Conservation (phyloP, 1,139 yeast species). For the Pichia sp. region DNA sequence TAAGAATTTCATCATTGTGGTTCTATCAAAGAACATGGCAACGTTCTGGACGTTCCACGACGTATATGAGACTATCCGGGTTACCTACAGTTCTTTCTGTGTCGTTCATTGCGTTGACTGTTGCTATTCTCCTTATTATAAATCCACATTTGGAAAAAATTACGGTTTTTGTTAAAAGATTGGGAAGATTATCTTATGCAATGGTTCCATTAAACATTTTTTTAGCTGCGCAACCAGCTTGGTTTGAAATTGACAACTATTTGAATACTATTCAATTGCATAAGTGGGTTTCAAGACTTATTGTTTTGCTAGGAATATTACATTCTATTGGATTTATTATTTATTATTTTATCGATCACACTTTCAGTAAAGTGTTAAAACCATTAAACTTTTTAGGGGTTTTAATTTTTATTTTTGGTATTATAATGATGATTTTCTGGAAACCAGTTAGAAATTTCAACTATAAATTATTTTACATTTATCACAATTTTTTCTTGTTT, state of each 20-base stretch:
- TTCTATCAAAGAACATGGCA: slow-evolving; percentile 26
- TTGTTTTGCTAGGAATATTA: slow-evolving; percentile 43
- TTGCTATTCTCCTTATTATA: slow-evolving; percentile 12
- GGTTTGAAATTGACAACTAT: slow-evolving; percentile 50
- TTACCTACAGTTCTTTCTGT: slow-evolving; percentile 20
- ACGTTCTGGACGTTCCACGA: slow-evolving; percentile 29
- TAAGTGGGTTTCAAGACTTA: slow-evolving; percentile 73
- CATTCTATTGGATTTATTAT: slow-evolving; percentile 56
- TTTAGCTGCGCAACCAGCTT: slow-evolving; percentile 57
- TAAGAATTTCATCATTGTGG: slow-evolving; percentile 20
- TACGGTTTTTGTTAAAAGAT: slow-evolving; percentile 31
- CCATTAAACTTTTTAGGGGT: slow-evolving; percentile 59
- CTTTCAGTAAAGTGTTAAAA: slow-evolving; percentile 37
- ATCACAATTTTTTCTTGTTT: slow-evolving; percentile 70
- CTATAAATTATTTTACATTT: slow-evolving; percentile 55
- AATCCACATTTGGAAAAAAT: slow-evolving; percentile 22
- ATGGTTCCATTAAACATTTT: slow-evolving; percentile 60
- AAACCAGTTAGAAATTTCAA: slow-evolving; percentile 46
- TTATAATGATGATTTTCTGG: slow-evolving; percentile 51
- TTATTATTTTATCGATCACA: slow-evolving; percentile 39
- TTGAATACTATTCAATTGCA: slow-evolving; percentile 55
- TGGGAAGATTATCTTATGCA: slow-evolving; percentile 59
- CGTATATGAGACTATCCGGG: slow-evolving; percentile 20
- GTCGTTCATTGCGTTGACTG: slow-evolving; percentile 9
- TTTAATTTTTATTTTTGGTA: slow-evolving; percentile 39